Conservation (phyloP, 2,329 filamentous ascomycete genomes). For the Tolypocladium ophioglossoides region DNA sequence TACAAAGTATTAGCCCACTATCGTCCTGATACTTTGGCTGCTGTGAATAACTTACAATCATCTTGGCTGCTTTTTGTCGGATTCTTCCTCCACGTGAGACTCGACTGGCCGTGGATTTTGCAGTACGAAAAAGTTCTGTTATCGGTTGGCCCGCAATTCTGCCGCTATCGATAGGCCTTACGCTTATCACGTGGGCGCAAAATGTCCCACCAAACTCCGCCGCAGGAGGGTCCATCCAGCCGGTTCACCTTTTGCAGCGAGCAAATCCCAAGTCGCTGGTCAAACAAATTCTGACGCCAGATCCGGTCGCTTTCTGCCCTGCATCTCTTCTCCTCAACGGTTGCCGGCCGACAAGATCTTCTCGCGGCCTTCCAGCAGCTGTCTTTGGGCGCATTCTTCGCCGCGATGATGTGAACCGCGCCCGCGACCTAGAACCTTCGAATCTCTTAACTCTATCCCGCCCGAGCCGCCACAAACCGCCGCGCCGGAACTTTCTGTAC, state of each 20-base stretch:
- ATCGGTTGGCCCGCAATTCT: conserved; percentile 17
- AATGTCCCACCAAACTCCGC: conserved; percentile 27
- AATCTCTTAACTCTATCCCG: conserved; percentile 18
- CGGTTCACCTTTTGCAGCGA: conserved; percentile 3
- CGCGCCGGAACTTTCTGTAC: conserved; percentile 4
- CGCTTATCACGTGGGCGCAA: conserved; percentile 30
- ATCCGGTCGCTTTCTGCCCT: neutral
- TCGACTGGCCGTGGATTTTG: neutral
- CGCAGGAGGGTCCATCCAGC: conserved; percentile 8
- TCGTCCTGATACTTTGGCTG: neutral
- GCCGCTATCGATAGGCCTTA: conserved; percentile 6
- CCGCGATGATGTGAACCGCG: conserved; percentile 29
- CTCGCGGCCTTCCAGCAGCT: neutral
- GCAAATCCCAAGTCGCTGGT: conserved; percentile 3
- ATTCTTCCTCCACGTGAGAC: no score
- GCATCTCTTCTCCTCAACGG: neutral
- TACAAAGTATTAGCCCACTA: conserved; percentile 7
- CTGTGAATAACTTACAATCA: conserved; percentile 1
- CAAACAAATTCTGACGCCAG: conserved; percentile 2
- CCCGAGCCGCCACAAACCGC: conserved; percentile 14
- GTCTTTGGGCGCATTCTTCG: conserved; percentile 12
- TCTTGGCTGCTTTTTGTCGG: neutral
- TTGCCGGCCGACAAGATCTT: neutral
- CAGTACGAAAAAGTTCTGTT: conserved; percentile 18
- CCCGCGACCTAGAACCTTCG: conserved; percentile 16